Evolutionary conservation across 2,329 filamentous ascomycete genomes (phyloP).

Genomic region (Colletotrichum chlorophyti): DNA sequence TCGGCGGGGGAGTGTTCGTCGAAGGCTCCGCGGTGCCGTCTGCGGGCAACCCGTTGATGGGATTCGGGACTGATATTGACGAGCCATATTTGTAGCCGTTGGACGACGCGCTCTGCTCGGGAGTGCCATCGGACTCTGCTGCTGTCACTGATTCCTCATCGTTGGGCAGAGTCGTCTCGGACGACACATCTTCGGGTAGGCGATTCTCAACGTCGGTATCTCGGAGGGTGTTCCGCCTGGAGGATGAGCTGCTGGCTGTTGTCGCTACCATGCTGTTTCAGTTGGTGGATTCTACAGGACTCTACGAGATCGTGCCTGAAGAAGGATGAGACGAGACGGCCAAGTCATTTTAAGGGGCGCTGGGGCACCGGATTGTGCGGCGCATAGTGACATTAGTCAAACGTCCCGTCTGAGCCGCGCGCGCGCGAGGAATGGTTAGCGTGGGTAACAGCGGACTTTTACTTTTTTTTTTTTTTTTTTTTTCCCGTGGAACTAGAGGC

Average conservation of each 20-base stretch:
- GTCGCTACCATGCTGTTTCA: neutral
- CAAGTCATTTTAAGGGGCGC: neutral
- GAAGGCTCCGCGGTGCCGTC: neutral
- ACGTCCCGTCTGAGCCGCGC: neutral
- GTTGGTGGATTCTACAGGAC: too few relatives aligned
- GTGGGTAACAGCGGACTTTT: neutral
- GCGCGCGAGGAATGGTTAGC: neutral
- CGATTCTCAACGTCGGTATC: neutral
- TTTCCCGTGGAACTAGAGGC: neutral
- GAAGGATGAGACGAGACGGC: neutral
- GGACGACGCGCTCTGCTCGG: neutral
- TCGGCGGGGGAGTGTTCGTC: neutral
- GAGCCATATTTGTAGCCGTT: slow-evolving; percentile 1
- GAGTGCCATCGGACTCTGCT: neutral
- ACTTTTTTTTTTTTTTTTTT: too few relatives aligned
- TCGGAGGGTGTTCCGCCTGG: neutral
- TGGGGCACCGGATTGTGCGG: neutral
- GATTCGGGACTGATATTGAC: neutral
- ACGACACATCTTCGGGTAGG: neutral
- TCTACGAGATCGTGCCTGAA: neutral
- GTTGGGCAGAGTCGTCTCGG: neutral
- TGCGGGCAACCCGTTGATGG: neutral
- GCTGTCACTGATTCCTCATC: slow-evolving; percentile 5
- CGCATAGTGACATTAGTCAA: neutral
- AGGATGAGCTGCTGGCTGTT: neutral